Evolutionary conservation across 306 rosid species (phyloP), one percentile per base, ranked within the genome.

Genomic region (Amphicarpaea edgeworthii): DNA sequence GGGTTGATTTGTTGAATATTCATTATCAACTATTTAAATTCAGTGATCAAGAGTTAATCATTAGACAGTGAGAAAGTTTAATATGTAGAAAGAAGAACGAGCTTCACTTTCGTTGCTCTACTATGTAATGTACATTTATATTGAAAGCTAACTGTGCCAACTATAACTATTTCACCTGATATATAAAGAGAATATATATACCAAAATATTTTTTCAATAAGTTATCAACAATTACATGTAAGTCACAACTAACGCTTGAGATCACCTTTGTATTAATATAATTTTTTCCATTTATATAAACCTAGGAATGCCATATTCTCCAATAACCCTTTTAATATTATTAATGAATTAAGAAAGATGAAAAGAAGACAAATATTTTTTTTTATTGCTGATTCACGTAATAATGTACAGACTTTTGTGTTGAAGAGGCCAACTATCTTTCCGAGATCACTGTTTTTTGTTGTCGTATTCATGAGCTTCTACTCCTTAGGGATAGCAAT

Each of bases 381-480:
- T 16, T 16, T 50, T 7, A 50, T 7, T 50, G 5, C 57, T 50
- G 17, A 50, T 50, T 16, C 24, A 7, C 17, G 24, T 50, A 17
- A 50, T 30, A 21, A 77, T 75, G 55, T 85, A 32, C 89, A 92
- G 96, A 83, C 76, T 12, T 90, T 87, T 50, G 97, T 92, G 68
- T 84, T 26, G 85, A 87, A 88, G 85, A 88, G 96, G 78, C 91
- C 89, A 51, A 78, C 76, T 16, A 47, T 80, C 57, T 85, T 90
- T 77, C 76, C 97, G 8, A 85, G 89, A 79, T 84, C 97, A 16
- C 54, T 88, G 68, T 72, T 88, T 41, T 87, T 87, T 10, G 88
- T 89, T 32, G 85, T 89, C 24, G 92, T 87, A 68, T 92, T 92
- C 79, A 87, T 92, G 96, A 88, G 92, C 81, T 92, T 92, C 85